Evolutionary conservation across 768 basidiomycete genomes (phyloP).

Genomic region (Leccinum boreale): DNA sequence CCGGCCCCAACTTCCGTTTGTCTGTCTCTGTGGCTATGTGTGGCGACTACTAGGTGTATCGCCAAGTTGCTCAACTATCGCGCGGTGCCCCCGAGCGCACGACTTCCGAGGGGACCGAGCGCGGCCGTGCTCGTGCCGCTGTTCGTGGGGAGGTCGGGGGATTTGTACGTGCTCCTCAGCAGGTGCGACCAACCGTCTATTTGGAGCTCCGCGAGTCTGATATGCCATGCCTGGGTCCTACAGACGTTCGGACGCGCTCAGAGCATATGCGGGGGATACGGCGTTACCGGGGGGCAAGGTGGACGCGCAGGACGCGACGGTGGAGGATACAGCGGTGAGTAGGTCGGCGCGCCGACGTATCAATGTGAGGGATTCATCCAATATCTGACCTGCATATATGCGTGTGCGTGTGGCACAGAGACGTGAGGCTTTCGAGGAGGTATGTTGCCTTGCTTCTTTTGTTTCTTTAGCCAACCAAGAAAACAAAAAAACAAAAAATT

Average conservation of each 20-base stretch:
- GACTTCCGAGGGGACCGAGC: constrained; percentile 53
- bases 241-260: constrained; percentile 71
- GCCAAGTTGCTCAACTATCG: constrained; percentile 26
- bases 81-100: constrained; percentile 28
- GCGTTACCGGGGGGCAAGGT: constrained; percentile 84
- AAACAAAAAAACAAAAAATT: neutral
- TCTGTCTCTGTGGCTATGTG: neutral
- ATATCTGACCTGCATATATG: neutral
- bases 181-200: constrained; percentile 46
- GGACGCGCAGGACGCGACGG: constrained; percentile 60
- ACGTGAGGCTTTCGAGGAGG: constrained; percentile 90
- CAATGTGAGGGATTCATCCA: neutral
- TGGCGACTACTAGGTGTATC: constrained; percentile 19
- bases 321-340: constrained; percentile 77
- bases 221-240: neutral
- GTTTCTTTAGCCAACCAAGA: neutral
- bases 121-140: constrained; percentile 82
- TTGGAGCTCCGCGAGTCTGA: neutral
- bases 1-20: neutral
- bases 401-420: constrained; percentile 41
- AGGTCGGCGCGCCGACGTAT: neutral
- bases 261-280: constrained; percentile 84
- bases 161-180: constrained; percentile 82
- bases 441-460: constrained; percentile 25
- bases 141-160: constrained; percentile 80